Evolutionary conservation across 192 early-diverging fungal species (phyloP), one percentile per base, ranked within the genome.

Genomic region (Glomus cerebriforme): DNA sequence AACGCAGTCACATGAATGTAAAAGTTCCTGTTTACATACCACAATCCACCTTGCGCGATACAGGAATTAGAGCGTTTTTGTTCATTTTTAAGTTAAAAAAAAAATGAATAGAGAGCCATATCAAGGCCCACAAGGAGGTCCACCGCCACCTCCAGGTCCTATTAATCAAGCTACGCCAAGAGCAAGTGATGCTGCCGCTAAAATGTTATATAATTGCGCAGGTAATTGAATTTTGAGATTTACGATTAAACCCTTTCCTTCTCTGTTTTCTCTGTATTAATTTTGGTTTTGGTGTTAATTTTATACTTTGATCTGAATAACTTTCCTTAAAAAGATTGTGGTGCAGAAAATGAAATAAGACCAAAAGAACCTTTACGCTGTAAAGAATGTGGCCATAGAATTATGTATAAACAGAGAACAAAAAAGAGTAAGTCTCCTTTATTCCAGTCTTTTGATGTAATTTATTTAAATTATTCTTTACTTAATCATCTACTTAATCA

Each of bases 331-430:
- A 45, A 26, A 89, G 93, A 93, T 63, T 99, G 97, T 84, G 95
- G 94, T 49, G 86, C 85, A 29, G 91, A 95, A 84, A 99, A 97
- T 87, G 91, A 92, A 73, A 92, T 99, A 79, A 96, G 96, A 81
- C 96, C 95, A 45, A 87, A 91, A 78, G 97, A 99, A 84, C 95
- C 96, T 70, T 96, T 99, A 73, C 95, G 96, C 76, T 99, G 96
- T 89, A 92, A 93, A 69, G 94, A 97, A 75, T 98, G 96, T 83
- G 96, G 97, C 15, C 94, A 97, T 86, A 86, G 97, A 77, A 96
- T 99, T 78, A 92, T 99, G 92, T 95, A 97, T 87, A 99, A 99
- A 88, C 96, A 96, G 88, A 90, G 97, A 72, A 99, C 97, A 64
- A 94, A 92, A 86, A 83, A 94, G 90, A 96, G 94, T 95, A 87